Base-by-base conservation (phyloP, 2,329 filamentous ascomycete species). In the Sporothrix humicola region DNA sequence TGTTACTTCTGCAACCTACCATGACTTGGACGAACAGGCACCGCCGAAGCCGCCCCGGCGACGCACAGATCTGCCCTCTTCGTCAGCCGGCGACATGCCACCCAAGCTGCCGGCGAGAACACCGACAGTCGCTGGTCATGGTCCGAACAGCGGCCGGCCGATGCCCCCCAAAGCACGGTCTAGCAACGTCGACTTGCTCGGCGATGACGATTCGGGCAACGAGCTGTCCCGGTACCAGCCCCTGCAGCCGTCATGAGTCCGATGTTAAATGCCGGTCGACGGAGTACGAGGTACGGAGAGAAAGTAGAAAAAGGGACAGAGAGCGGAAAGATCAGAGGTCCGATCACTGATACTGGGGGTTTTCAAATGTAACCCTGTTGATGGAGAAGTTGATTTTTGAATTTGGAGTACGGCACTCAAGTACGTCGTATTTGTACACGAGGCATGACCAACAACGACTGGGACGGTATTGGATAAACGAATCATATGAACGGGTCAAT, bases 221-320 rank as follows among this genome's bases (percentile, higher is more conserved):
- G 85, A 85, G 52, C 82, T 88, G 79, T 84, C 85, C 13, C 83
- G 85, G 26, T 89, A 87, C 87, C 86, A 89, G 77, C 86, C 87
- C 4, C 77, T 89, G 77, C 87, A 87, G 78, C 87, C 87, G 44
- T 78, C 78, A 48, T 78, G 56, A 70, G n/a, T 12, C 17, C 13
- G 46, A 66, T 31, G 23, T 37, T 37, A 6, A 37, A 37, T 37
- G 31, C 31, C 31, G 31, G 31, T 26, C 31, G 31, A 37, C 31
- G 31, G 31, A 37, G 31, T 37, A 37, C 31, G 31, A 5, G 4
- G 31, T 37, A 37, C 31, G 20, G 15, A n/a, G 10, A 66, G 13
- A 1, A 23, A 48, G 10, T 20, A 46, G 54, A 37, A n/a, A n/a
- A 54, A 37, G 31, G 31, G 31, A 37, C 31, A 7, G 31, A 37